Percentiles rank a stretch among this genome's conserved stretches.
Evolutionary conservation across 768 basidiomycete species (phyloP).

Genomic region (Cyclocybe cylindracea): DNA sequence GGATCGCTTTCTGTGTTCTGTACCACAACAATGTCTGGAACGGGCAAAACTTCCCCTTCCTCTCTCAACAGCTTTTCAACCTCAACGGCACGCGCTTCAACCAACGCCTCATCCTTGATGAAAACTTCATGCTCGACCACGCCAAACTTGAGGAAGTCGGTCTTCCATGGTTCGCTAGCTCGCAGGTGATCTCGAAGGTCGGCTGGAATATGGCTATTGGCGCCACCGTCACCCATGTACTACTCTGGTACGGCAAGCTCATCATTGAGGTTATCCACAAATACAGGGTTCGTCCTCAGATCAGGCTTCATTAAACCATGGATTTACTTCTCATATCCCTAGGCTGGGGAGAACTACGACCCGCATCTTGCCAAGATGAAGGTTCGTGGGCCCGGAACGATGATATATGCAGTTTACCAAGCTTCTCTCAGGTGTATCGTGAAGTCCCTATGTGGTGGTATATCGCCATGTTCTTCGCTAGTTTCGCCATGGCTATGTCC

Average conservation of each 20-base stretch:
- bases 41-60: conserved; percentile 60
- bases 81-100: conserved; percentile 54
- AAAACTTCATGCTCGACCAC: conserved; percentile 48
- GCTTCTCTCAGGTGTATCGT: conserved; percentile 22
- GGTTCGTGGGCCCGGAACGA: conserved; percentile 6
- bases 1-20: conserved; percentile 44
- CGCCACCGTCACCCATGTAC: conserved; percentile 51
- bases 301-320: neutral
- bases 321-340: conserved; percentile 9
- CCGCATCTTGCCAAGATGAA: conserved; percentile 60
- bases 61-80: conserved; percentile 51
- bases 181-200: conserved; percentile 43
- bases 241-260: conserved; percentile 55
- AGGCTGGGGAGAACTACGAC: conserved; percentile 42
- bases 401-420: neutral
- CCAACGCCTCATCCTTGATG: conserved; percentile 53
- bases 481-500: conserved; percentile 53
- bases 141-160: conserved; percentile 47
- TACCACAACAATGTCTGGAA: conserved; percentile 56
- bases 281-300: conserved; percentile 32
- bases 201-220: conserved; percentile 39
- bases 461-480: conserved; percentile 38
- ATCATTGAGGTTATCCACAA: conserved; percentile 41
- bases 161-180: conserved; percentile 47
- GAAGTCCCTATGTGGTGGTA: conserved; percentile 58